Evolutionary conservation across 306 rosid species (phyloP).

Genomic region (Cucurbita ficifolia): DNA sequence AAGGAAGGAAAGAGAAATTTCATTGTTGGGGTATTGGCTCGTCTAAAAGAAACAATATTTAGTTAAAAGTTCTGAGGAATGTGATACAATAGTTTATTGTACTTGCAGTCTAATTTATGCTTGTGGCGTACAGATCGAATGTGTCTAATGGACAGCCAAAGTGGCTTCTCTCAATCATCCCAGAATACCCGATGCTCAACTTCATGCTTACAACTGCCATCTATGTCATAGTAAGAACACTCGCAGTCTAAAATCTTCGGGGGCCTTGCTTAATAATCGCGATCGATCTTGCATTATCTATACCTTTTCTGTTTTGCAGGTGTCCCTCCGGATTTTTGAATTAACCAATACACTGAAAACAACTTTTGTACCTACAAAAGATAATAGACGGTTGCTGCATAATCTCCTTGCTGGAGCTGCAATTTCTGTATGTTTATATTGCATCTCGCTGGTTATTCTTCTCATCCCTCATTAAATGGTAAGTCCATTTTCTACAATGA

Average conservation of each 20-base stretch:
- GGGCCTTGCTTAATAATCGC: not conserved
- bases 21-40: no score
- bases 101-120: slow-evolving; percentile 10
- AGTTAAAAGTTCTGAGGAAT: not conserved
- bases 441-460: slow-evolving; percentile 43
- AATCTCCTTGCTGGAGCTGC: slow-evolving; percentile 58
- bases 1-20: no score
- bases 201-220: slow-evolving; percentile 88
- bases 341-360: slow-evolving; percentile 73
- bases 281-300: not conserved
- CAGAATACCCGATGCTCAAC: slow-evolving; percentile 84
- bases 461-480: slow-evolving; percentile 53
- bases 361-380: slow-evolving; percentile 74
- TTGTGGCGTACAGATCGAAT: slow-evolving; percentile 50
- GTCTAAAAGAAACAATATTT: not conserved
- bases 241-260: not conserved
- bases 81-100: not conserved
- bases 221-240: slow-evolving; percentile 54
- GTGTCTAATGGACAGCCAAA: slow-evolving; percentile 92
- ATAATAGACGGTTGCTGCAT: slow-evolving; percentile 62
- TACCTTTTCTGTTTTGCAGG: slow-evolving; percentile 32
- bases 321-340: slow-evolving; percentile 83
- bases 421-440: slow-evolving; percentile 46
- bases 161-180: slow-evolving; percentile 96
- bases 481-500: slow-evolving; percentile 14